Conservation (phyloP, 2,329 filamentous ascomycete genomes). For the Colletotrichum lindemuthianum region DNA sequence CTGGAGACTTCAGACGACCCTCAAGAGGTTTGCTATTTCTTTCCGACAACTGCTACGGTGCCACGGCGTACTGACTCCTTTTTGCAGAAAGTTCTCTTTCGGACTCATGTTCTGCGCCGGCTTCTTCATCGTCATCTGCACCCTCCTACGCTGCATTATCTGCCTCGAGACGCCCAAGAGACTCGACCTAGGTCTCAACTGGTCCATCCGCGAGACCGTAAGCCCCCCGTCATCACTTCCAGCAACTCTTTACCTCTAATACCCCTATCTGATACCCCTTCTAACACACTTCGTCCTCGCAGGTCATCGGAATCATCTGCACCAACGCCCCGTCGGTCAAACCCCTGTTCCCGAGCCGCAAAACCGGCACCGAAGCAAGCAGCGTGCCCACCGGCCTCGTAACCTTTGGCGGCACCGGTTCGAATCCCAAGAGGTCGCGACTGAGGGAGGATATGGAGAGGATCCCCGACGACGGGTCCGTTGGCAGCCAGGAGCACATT, state of each 20-base stretch:
- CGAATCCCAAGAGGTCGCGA: constrained; percentile 14
- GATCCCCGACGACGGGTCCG: constrained; percentile 18
- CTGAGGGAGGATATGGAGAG: constrained; percentile 14
- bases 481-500: constrained; percentile 30
- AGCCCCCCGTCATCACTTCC: not conserved
- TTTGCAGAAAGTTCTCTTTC: constrained; percentile 33
- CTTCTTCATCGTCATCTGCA: constrained; percentile 36
- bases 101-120: constrained; percentile 36
- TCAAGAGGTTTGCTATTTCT: constrained; percentile 2
- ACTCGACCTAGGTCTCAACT: constrained; percentile 28
- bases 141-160: constrained; percentile 34
- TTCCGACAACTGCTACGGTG: too few species aligned
- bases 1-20: constrained; percentile 28
- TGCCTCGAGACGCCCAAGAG: constrained; percentile 27
- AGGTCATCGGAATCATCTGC: constrained; percentile 29
- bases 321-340: constrained; percentile 32
- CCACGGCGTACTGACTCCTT: too few species aligned
- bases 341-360: constrained; percentile 21
- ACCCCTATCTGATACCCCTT: not conserved
- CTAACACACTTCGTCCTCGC: too few species aligned
- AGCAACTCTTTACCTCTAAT: not conserved
- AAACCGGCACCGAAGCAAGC: constrained; percentile 16
- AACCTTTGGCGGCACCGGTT: constrained; percentile 25
- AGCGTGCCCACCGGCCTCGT: constrained; percentile 21
- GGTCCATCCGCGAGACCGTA: constrained; percentile 36